These are phyloP conservation scores for Rhizopogon roseolus DNA, from an alignment of 768 basidiomycete genomes.

Conservation along the genomic window DNA sequence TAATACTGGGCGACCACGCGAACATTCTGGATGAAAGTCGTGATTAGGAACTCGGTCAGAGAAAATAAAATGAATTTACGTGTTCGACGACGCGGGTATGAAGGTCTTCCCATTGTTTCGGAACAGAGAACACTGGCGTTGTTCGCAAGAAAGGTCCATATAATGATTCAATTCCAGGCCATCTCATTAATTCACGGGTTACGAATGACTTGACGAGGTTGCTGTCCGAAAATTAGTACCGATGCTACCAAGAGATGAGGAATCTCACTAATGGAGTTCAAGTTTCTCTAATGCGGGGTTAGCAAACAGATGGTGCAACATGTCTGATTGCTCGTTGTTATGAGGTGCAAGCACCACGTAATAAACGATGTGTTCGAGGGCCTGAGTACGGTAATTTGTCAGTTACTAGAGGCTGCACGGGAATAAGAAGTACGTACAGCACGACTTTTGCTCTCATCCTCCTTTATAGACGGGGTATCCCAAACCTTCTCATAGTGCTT, in stretches of 20 bases:
- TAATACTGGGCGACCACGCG: constrained; percentile 94
- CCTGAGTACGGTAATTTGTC: constrained; percentile 38
- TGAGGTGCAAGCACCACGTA: constrained; percentile 92
- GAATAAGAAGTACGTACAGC: constrained; percentile 39
- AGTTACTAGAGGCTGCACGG: constrained; percentile 3
- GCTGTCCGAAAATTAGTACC: constrained; percentile 37
- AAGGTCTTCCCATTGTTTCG: constrained; percentile 90
- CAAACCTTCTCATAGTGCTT: constrained; percentile 96
- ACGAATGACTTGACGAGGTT: constrained; percentile 93
- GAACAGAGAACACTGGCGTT: constrained; percentile 74
- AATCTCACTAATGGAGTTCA: constrained; percentile 75
- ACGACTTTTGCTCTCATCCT: constrained; percentile 70
- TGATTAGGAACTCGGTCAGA: background rate
- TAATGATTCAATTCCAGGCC: constrained; percentile 88
- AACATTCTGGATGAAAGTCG: constrained; percentile 64
- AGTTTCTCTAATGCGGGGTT: constrained; percentile 79
- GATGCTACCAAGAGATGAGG: background rate
- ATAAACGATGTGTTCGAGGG: constrained; percentile 91
- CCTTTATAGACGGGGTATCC: constrained; percentile 94
- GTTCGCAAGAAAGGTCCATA: constrained; percentile 82
- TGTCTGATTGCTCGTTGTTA: constrained; percentile 96
- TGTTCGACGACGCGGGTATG: constrained; percentile 97
- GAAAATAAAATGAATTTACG: constrained; percentile 42
- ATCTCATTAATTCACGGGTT: constrained; percentile 91
- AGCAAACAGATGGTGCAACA: constrained; percentile 81